A percentile compares a stretch with the other conserved stretches of the same genome.
Conservation (phyloP, 129 eudicot species). For the Chrysanthemum seticuspe region DNA sequence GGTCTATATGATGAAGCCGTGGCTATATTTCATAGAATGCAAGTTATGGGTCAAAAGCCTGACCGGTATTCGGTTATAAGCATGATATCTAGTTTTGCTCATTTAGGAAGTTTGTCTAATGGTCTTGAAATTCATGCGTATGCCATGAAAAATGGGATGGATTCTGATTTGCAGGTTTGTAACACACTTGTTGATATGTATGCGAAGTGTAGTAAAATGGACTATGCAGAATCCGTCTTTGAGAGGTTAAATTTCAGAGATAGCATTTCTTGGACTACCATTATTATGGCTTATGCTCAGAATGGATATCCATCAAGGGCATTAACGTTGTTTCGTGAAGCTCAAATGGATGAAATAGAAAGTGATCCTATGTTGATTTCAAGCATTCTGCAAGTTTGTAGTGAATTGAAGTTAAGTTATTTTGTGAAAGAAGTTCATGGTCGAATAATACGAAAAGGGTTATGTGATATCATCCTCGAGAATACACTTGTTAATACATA, state of each 20-base stretch:
- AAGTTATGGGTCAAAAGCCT: slow-evolving; percentile 41
- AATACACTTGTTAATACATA: slow-evolving; percentile 58
- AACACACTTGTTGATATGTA: slow-evolving; percentile 82
- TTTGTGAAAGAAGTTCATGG: slow-evolving; percentile 64
- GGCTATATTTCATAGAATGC: slow-evolving; percentile 48
- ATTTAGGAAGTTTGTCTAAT: slow-evolving; percentile 40
- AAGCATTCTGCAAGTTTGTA: slow-evolving; percentile 67
- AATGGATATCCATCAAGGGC: slow-evolving; percentile 48
- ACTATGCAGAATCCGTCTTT: slow-evolving; percentile 54
- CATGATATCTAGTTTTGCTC: slow-evolving; percentile 55
- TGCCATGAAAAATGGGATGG: slow-evolving; percentile 60
- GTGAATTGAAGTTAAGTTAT: slow-evolving; percentile 44
- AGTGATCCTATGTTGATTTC: slow-evolving; percentile 56
- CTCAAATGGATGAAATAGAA: slow-evolving; percentile 33
- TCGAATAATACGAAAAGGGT: slow-evolving; percentile 44
- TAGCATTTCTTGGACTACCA: slow-evolving; percentile 63
- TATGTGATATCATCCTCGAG: slow-evolving; percentile 43
- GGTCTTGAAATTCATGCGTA: slow-evolving; percentile 78
- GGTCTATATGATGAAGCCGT: slow-evolving; percentile 53
- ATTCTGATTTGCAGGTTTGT: slow-evolving; percentile 61
- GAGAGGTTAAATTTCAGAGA: slow-evolving; percentile 45
- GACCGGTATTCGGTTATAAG: slow-evolving; percentile 61
- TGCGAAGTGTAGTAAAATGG: slow-evolving; percentile 55
- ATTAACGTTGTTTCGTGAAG: slow-evolving; percentile 44
- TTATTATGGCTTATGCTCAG: slow-evolving; percentile 57